These are phyloP conservation scores for Orbilia quercus DNA, from an alignment of 2,329 filamentous ascomycete genomes.

Conservation along the genomic window DNA sequence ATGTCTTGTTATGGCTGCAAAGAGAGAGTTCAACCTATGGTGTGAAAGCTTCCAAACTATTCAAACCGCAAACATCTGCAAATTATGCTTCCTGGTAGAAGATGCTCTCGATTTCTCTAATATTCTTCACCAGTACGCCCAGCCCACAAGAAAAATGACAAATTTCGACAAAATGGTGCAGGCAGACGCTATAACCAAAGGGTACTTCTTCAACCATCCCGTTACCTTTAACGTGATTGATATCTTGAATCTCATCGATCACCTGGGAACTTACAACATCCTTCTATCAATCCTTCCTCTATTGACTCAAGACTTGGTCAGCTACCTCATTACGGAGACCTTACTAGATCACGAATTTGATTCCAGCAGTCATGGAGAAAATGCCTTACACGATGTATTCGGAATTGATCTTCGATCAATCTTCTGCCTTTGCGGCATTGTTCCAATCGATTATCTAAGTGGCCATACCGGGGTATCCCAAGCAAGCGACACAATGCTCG, in stretches of 20 bases:
- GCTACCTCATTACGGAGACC: constrained; percentile 67
- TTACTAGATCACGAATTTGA: constrained; percentile 62
- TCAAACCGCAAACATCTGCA: not conserved
- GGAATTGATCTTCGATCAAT: constrained; percentile 66
- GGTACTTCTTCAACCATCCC: constrained; percentile 61
- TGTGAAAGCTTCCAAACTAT: not conserved
- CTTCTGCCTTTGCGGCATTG: constrained; percentile 68
- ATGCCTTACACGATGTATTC: constrained; percentile 64
- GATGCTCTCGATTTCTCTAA: constrained; percentile 36
- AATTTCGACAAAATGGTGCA: not conserved
- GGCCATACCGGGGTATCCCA: constrained; percentile 41
- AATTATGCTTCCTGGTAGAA: constrained; percentile 37
- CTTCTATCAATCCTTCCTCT: constrained; percentile 66
- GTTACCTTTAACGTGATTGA: constrained; percentile 70
- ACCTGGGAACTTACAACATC: constrained; percentile 66
- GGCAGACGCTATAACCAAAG: not conserved
- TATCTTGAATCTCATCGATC: constrained; percentile 67
- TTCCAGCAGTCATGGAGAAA: constrained; percentile 56
- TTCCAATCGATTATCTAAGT: constrained; percentile 62
- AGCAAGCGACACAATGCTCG: constrained; percentile 60
- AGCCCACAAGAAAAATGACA: not conserved
- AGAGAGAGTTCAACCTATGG: constrained; percentile 33
- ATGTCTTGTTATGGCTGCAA: constrained; percentile 13
- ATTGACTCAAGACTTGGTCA: constrained; percentile 64
- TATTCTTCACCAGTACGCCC: not conserved